Base-by-base conservation (phyloP, 805 yeast genomes). In the Blastobotrys peoriensis region DNA sequence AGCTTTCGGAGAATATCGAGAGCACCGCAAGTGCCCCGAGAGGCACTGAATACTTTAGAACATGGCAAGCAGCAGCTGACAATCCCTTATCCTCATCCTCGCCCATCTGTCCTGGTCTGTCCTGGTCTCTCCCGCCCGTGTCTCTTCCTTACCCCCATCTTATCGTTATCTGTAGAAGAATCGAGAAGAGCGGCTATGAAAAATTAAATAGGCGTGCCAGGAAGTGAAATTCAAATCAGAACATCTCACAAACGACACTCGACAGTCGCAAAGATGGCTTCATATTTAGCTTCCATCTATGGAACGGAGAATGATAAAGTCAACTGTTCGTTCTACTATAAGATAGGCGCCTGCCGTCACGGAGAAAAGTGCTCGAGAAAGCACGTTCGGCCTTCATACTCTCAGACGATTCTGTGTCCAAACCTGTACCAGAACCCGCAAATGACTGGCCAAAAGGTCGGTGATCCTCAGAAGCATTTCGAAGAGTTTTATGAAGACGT, bases 301-400 rank as follows among this genome's bases (percentile, higher is more conserved):
- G 66, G 66, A 13, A 63, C 67, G 4, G 68, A 62, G 50, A 63
- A 59, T 40, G 66, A 63, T 41, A 64, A 64, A 46, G 64, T 60
- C 41, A 59, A 61, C 57, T 62, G 64, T 41, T 49, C 60, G 6
- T 88, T 88, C 59, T 87, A 80, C 59, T 70, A 74, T 50, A 86
- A 83, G 60, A 85, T 87, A 23, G 98, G 98, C 0, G 94, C 96
- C 0, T 89, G 98, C 57, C 72, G 96, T 48, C 96, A 89, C 61
- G 96, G 96, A 0, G 88, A 81, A 47, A 82, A 81, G 55, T 89
- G 98, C 57, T 79, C 87, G 5, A 70, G 91, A 55, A 73, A 73
- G 45, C 71, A 88, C 61, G 69, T 74, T 17, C 74, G 74, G 53
- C 96, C 96, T 1, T 62, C 68, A 5, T 62, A 68, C 34, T 83